Percentiles rank a stretch among this genome's conserved stretches.
Conservation (phyloP, 805 yeast species). For the Saturnispora diversa region DNA sequence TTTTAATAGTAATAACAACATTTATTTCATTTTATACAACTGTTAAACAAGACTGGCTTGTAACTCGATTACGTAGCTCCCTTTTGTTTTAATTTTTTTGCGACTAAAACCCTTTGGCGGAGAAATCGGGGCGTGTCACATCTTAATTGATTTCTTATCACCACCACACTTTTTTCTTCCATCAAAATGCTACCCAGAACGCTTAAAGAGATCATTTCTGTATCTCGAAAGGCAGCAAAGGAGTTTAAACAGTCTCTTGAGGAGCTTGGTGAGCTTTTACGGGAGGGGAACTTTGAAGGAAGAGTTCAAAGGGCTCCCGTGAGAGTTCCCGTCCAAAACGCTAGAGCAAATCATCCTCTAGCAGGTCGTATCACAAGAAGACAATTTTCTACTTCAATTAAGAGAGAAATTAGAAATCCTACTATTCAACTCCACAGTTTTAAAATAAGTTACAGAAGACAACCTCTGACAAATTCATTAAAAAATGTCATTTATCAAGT, state of each 20-base stretch:
- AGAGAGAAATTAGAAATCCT: conserved; percentile 1
- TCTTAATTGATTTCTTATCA: background rate
- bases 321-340: conserved; percentile 19
- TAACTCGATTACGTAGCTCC: too few relatives aligned
- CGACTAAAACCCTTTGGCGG: too few relatives aligned
- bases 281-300: conserved; percentile 24
- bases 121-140: background rate
- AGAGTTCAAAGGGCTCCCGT: conserved; percentile 36
- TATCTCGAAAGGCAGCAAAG: conserved; percentile 39
- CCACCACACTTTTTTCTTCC: background rate
- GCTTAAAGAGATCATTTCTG: conserved; percentile 38
- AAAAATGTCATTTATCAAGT: conserved; percentile 21
- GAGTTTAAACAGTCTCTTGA: conserved; percentile 41
- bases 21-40: too few relatives aligned
- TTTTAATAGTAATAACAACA: too few relatives aligned
- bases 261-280: conserved; percentile 36
- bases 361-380: conserved; percentile 19
- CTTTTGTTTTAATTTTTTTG: too few relatives aligned
- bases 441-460: conserved; percentile 4
- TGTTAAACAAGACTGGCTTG: too few relatives aligned
- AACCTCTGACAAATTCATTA: conserved; percentile 12
- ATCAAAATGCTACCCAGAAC: conserved; percentile 13
- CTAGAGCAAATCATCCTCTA: conserved; percentile 18
- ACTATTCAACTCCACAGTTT: conserved; percentile 1
- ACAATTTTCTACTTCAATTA: conserved; percentile 19